phyloP scores from a whole-genome alignment of 257 asterid species.

The Ballota nigra region DNA sequence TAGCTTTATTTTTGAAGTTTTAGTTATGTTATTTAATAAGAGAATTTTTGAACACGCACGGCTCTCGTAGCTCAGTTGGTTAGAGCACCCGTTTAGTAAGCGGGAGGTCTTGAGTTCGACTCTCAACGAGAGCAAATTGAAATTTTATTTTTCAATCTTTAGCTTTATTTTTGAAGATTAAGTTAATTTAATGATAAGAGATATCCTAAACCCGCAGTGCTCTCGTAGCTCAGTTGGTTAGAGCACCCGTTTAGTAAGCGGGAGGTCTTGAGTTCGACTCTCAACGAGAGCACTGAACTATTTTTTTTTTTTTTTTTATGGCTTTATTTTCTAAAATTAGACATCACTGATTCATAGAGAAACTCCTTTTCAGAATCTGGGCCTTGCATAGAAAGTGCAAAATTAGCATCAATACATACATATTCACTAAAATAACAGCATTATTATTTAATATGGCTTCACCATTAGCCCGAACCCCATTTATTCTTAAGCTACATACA shows the following conservation, averaged over 20 bases:
- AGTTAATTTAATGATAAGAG: too few relatives aligned
- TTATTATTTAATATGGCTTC: neutral
- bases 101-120: constrained; percentile 98
- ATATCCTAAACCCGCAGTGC: constrained; percentile 10
- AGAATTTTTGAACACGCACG: too few relatives aligned
- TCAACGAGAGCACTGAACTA: constrained; percentile 40
- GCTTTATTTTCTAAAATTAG: too few relatives aligned
- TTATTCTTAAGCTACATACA: neutral
- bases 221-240: constrained; percentile 96
- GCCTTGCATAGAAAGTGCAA: too few relatives aligned
- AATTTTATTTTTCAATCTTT: too few relatives aligned
- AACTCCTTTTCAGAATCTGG: too few relatives aligned
- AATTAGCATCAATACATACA: too few relatives aligned
- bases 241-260: constrained; percentile 98
- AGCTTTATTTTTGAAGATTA: too few relatives aligned
- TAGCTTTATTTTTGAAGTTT: too few relatives aligned
- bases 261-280: constrained; percentile 98
- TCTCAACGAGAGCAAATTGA: constrained; percentile 49
- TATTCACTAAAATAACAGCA: neutral
- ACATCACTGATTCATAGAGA: too few relatives aligned
- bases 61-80: constrained; percentile 97
- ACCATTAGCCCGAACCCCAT: neutral
- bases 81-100: constrained; percentile 98
- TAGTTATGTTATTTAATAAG: too few relatives aligned
- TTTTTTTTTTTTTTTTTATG: too few relatives aligned